A percentile compares a stretch with the other conserved stretches of the same genome.
Conservation (phyloP, 352 stramenopile genomes). For the Phytophthora hybrid region DNA sequence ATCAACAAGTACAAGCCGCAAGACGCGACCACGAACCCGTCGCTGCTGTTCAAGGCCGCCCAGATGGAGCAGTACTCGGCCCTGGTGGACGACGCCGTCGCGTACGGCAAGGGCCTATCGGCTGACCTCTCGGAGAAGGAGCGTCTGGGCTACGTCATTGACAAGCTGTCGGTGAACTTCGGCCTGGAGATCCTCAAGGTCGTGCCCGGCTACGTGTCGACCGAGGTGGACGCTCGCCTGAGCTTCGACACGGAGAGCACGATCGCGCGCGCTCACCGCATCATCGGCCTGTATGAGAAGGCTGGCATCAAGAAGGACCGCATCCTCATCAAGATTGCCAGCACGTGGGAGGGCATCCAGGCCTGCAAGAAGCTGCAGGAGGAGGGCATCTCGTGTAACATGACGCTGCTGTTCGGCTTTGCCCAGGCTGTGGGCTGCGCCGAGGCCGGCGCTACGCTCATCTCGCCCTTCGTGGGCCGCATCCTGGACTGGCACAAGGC, state of each 20-base stretch:
- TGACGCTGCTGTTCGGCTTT: slow-evolving; percentile 99
- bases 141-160: slow-evolving; percentile 94
- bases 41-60: slow-evolving; percentile 98
- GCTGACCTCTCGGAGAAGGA: slow-evolving; percentile 79
- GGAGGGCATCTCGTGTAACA: slow-evolving; percentile 99
- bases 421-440: slow-evolving; percentile 96
- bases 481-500: slow-evolving; percentile 99
- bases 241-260: slow-evolving; percentile 96
- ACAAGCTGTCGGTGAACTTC: slow-evolving; percentile 99
- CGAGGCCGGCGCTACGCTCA: slow-evolving; percentile 96
- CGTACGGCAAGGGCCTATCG: slow-evolving; percentile 89
- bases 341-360: slow-evolving; percentile 98
- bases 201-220: slow-evolving; percentile 98
- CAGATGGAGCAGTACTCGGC: slow-evolving; percentile 95
- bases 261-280: slow-evolving; percentile 92
- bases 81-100: slow-evolving; percentile 96
- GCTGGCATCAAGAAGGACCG: slow-evolving; percentile 94
- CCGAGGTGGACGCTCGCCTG: slow-evolving; percentile 98
- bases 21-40: slow-evolving; percentile 99
- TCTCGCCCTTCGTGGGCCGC: slow-evolving; percentile 96
- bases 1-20: slow-evolving; percentile 94
- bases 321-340: slow-evolving; percentile 99
- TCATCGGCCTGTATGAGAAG: slow-evolving; percentile 98
- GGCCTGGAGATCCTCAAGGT: slow-evolving; percentile 97
- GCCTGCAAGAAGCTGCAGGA: slow-evolving; percentile 96